Percentiles rank a stretch among this genome's conserved stretches.
Conservation (phyloP, 352 stramenopile species). For the Globisporangium radiosum region DNA sequence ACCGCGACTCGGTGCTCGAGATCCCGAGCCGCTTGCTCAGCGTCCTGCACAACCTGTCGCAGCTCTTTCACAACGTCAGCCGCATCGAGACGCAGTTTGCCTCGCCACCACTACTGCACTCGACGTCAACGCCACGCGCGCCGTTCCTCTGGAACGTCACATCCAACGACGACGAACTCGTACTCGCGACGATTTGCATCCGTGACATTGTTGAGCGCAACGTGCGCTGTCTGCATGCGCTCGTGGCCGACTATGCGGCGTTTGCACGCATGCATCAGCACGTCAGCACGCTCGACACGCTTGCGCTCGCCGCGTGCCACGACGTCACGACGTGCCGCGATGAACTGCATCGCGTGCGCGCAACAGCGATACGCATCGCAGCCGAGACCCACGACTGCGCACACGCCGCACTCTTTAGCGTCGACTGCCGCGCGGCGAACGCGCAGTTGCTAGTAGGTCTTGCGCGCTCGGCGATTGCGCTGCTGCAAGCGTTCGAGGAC, state of each 20-base stretch:
- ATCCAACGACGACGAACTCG: constrained; percentile 56
- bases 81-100: constrained; percentile 67
- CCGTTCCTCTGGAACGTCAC: constrained; percentile 66
- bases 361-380: constrained; percentile 13
- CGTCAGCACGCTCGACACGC: constrained; percentile 16
- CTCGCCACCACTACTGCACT: constrained; percentile 15
- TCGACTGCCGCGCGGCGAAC: constrained; percentile 51
- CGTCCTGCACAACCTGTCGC: constrained; percentile 60
- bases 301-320: constrained; percentile 8
- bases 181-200: constrained; percentile 47
- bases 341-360: constrained; percentile 17
- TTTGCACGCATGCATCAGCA: constrained; percentile 29
- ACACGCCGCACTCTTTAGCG: constrained; percentile 28
- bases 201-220: constrained; percentile 60
- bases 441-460: constrained; percentile 27
- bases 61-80: constrained; percentile 57
- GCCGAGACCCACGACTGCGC: constrained; percentile 6
- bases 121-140: neutral
- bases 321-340: constrained; percentile 16
- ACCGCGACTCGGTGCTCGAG: constrained; percentile 40
- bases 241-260: constrained; percentile 35
- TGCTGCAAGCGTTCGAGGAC: constrained; percentile 48
- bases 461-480: constrained; percentile 26
- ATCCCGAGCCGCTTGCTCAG: constrained; percentile 52
- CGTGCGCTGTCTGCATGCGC: constrained; percentile 22